These are phyloP conservation scores for Dictyophora rubrovolvata DNA, from an alignment of 768 basidiomycete genomes.

Conservation along the genomic window DNA sequence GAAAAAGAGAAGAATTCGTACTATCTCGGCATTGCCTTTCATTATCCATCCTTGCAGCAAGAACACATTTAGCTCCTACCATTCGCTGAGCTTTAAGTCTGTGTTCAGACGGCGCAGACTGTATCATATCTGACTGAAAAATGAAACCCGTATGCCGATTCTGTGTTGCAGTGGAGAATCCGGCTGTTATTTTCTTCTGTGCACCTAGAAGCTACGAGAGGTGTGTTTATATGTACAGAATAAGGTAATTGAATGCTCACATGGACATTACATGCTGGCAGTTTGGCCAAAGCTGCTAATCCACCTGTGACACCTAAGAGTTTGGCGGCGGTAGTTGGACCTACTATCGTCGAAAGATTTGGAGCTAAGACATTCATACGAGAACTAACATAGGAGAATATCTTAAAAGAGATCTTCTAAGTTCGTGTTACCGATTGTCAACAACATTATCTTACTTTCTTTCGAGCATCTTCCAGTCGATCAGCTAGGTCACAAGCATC, in stretches of 20 bases:
- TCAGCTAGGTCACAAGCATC: constrained; percentile 85
- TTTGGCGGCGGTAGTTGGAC: constrained; percentile 97
- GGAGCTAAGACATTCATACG: constrained; percentile 98
- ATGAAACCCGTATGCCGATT: constrained; percentile 94
- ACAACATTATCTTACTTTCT: constrained; percentile 50
- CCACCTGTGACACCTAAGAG: constrained; percentile 95
- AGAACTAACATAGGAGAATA: constrained; percentile 98
- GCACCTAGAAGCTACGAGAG: constrained; percentile 75
- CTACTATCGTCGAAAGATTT: constrained; percentile 96
- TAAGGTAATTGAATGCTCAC: constrained; percentile 34
- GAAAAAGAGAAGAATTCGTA: constrained; percentile 21
- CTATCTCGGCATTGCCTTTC: constrained; percentile 77
- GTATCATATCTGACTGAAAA: constrained; percentile 85
- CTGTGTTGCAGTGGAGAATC: constrained; percentile 82
- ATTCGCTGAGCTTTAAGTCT: constrained; percentile 88
- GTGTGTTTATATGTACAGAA: neutral
- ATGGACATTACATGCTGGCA: constrained; percentile 93
- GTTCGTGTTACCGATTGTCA: neutral
- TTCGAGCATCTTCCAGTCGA: constrained; percentile 78
- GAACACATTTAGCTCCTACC: constrained; percentile 81
- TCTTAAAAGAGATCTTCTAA: constrained; percentile 36
- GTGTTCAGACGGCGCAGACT: constrained; percentile 79
- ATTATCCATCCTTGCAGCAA: constrained; percentile 92
- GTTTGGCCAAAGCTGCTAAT: constrained; percentile 78
- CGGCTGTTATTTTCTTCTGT: constrained; percentile 83